These are phyloP conservation scores for Pleurotus tuoliensis DNA, from an alignment of 768 basidiomycete species.

Conservation along the genomic window DNA sequence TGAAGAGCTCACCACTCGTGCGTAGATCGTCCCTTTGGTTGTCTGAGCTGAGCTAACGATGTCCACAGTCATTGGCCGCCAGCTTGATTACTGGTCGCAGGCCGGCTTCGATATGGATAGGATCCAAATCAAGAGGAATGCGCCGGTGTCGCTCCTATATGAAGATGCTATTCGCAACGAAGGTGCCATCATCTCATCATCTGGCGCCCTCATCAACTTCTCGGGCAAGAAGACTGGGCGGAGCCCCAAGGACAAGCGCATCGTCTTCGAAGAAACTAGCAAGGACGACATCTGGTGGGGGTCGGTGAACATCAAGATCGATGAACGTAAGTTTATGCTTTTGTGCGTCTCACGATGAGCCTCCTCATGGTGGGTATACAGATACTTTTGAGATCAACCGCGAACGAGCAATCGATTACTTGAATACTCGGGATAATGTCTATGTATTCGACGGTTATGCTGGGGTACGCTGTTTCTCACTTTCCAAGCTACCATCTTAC, in stretches of 20 bases:
- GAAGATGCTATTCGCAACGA: constrained; percentile 99
- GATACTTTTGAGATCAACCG: constrained; percentile 99
- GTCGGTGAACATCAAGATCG: constrained; percentile 98
- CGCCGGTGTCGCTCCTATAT: constrained; percentile 84
- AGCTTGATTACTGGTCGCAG: constrained; percentile 96
- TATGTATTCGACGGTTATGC: constrained; percentile 97
- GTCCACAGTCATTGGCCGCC: constrained; percentile 76
- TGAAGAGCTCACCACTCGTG: constrained; percentile 56
- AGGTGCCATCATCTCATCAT: constrained; percentile 95
- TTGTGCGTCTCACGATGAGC: not conserved
- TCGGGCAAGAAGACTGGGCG: constrained; percentile 99
- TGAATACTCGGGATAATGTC: constrained; percentile 97
- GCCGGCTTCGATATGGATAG: constrained; percentile 99
- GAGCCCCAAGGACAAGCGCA: constrained; percentile 98
- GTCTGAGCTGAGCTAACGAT: not conserved
- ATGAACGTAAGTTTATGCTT: constrained; percentile 63
- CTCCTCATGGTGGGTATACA: constrained; percentile 19
- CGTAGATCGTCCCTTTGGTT: constrained; percentile 18
- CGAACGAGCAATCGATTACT: constrained; percentile 97
- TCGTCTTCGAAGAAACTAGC: constrained; percentile 94
- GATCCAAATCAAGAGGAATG: constrained; percentile 94
- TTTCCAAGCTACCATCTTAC: constrained; percentile 8
- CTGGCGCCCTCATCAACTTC: constrained; percentile 98
- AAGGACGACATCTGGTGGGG: constrained; percentile 99
- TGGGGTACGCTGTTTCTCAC: constrained; percentile 49